phyloP scores from a whole-genome alignment of 2,329 filamentous ascomycete genomes.

The Botrytis galanthina region DNA sequence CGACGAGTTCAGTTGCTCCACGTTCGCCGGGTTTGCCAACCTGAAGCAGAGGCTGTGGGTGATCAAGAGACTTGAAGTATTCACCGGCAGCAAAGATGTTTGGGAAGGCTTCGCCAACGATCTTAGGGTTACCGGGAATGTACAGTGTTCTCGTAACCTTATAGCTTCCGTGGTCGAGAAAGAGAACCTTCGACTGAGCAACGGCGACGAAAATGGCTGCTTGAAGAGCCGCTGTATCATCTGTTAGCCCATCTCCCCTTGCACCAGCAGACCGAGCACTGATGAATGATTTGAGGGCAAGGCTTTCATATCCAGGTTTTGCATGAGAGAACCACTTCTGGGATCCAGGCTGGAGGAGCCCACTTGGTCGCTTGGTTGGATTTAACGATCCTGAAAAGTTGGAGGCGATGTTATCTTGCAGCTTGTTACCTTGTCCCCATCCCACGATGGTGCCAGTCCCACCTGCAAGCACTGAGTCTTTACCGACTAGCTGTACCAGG shows the following conservation, averaged over 20 bases:
- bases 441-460: not conserved
- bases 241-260: conserved; percentile 62
- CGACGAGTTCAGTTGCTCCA: conserved; percentile 39
- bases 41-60: conserved; percentile 21
- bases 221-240: conserved; percentile 66
- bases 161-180: conserved; percentile 54
- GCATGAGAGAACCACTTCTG: conserved; percentile 40
- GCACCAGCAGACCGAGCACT: conserved; percentile 70
- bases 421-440: not conserved
- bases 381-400: conserved; percentile 44
- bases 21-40: conserved; percentile 18
- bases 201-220: conserved; percentile 1
- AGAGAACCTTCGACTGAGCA: conserved; percentile 46
- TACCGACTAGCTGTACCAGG: not conserved
- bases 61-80: conserved; percentile 40
- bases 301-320: conserved; percentile 46
- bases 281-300: conserved; percentile 1
- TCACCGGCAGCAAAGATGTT: conserved; percentile 39
- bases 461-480: not conserved
- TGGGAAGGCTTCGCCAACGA: conserved; percentile 45
- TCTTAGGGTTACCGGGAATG: conserved; percentile 43
- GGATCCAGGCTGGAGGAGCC: conserved; percentile 44
- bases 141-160: conserved; percentile 47
- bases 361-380: conserved; percentile 42
- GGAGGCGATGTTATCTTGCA: conserved; percentile 47